These are phyloP conservation scores for Rhynchospora pubera DNA, from an alignment of 176 grass and related monocot genomes.

Conservation along the genomic window DNA sequence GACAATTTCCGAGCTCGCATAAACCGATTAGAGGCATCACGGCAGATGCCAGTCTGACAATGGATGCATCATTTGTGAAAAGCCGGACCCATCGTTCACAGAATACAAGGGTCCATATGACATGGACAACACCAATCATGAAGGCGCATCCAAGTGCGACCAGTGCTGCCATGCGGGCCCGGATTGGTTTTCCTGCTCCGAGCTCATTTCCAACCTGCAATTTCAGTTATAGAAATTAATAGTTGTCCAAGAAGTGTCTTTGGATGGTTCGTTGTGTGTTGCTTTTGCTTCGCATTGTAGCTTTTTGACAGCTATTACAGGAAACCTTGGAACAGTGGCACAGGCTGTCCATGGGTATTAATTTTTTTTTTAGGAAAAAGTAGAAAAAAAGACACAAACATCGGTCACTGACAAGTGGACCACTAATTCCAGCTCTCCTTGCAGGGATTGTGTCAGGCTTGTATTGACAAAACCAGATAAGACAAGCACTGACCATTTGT, in stretches of 20 bases:
- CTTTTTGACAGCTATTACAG: neutral
- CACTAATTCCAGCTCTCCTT: slow-evolving; percentile 13
- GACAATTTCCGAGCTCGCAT: slow-evolving; percentile 96
- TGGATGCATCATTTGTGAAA: slow-evolving; percentile 46
- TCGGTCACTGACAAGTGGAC: slow-evolving; percentile 3
- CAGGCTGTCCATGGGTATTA: slow-evolving; percentile 5
- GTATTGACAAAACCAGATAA: neutral
- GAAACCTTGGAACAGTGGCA: neutral
- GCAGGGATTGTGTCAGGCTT: neutral
- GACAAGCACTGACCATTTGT: slow-evolving; percentile 4
- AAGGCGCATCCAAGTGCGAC: slow-evolving; percentile 64
- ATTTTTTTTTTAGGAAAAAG: neutral
- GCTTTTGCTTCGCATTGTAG: neutral
- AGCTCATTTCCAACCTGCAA: slow-evolving; percentile 96
- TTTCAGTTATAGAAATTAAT: neutral
- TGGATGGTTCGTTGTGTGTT: neutral
- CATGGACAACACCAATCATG: slow-evolving; percentile 47
- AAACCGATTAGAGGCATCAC: slow-evolving; percentile 78
- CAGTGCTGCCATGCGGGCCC: slow-evolving; percentile 58
- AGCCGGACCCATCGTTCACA: slow-evolving; percentile 52
- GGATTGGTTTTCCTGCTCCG: slow-evolving; percentile 62
- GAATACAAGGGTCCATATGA: slow-evolving; percentile 55
- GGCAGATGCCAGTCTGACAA: slow-evolving; percentile 49
- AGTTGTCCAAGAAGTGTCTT: neutral
- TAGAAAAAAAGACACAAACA: neutral